Evolutionary conservation across 805 yeast genomes (phyloP).

Genomic region (Candida michaelii): DNA sequence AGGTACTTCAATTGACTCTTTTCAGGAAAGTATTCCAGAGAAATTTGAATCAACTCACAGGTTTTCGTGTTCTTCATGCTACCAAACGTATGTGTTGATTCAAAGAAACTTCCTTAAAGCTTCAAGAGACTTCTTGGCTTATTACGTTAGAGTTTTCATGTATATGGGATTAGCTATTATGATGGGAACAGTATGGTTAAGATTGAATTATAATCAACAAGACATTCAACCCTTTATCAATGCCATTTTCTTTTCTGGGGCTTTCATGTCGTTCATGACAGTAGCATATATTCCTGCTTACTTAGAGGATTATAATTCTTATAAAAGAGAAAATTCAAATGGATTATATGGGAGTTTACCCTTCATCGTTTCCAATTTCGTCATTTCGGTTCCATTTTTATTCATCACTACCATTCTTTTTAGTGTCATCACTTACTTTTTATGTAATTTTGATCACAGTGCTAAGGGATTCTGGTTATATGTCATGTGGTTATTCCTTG

Average conservation of each 20-base stretch:
- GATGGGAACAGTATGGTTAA: slow-evolving; percentile 37
- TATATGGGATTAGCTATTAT: slow-evolving; percentile 39
- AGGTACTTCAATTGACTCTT: background rate
- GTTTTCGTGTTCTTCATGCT: slow-evolving; percentile 5
- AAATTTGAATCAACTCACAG: slow-evolving; percentile 2
- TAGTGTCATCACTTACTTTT: slow-evolving; percentile 33
- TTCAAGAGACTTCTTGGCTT: slow-evolving; percentile 34
- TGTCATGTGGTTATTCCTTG: slow-evolving; percentile 38
- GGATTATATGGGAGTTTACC: slow-evolving; percentile 39
- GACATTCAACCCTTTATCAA: slow-evolving; percentile 34
- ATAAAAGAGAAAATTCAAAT: slow-evolving; percentile 31
- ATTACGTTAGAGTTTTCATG: slow-evolving; percentile 37
- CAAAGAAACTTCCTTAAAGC: slow-evolving; percentile 31
- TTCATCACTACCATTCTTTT: slow-evolving; percentile 31
- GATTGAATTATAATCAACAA: slow-evolving; percentile 28
- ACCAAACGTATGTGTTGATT: slow-evolving; percentile 19
- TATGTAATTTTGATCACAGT: slow-evolving; percentile 29
- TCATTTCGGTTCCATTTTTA: slow-evolving; percentile 37
- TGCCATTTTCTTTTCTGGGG: slow-evolving; percentile 44
- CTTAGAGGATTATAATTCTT: slow-evolving; percentile 32
- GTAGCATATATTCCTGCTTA: slow-evolving; percentile 43
- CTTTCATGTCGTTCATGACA: slow-evolving; percentile 46
- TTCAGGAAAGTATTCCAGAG: background rate
- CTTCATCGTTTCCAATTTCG: slow-evolving; percentile 33
- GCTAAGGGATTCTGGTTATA: slow-evolving; percentile 33